Percentiles rank a stretch among this genome's conserved stretches.
phyloP scores from a whole-genome alignment of 164 flowering plant genomes.

The Sextonia rubra region DNA sequence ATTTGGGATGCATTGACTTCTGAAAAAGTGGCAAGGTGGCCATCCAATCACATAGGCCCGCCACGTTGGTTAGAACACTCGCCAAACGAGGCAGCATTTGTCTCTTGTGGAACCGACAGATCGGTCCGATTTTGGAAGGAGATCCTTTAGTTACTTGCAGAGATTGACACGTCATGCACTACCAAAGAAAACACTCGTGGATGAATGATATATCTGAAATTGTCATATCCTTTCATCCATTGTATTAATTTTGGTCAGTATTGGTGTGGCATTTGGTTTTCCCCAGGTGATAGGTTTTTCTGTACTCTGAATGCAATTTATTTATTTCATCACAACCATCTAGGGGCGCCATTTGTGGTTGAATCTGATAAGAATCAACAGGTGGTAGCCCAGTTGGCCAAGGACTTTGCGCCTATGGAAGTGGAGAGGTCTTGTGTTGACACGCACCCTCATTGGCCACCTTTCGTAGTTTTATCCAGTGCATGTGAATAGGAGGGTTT shows the following conservation, averaged over 20 bases:
- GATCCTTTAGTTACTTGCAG: constrained; percentile 17
- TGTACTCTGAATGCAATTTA: not conserved
- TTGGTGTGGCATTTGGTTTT: not conserved
- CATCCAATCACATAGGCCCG: constrained; percentile 70
- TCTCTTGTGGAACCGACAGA: constrained; percentile 74
- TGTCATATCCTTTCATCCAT: not conserved
- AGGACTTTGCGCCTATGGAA: too few relatives aligned
- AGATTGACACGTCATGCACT: not conserved
- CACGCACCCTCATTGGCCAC: too few relatives aligned
- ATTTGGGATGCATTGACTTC: constrained; percentile 80
- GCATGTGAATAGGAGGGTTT: too few relatives aligned
- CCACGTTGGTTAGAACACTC: constrained; percentile 90
- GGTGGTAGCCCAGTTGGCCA: too few relatives aligned
- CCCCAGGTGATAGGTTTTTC: not conserved
- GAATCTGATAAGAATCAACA: too few relatives aligned
- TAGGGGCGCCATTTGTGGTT: too few relatives aligned
- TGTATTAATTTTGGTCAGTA: not conserved
- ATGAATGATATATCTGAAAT: too few relatives aligned
- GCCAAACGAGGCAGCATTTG: constrained; percentile 70
- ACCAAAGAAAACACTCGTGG: too few relatives aligned
- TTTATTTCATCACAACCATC: too few relatives aligned
- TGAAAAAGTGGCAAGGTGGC: constrained; percentile 70
- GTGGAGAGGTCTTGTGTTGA: too few relatives aligned
- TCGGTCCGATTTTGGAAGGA: constrained; percentile 83
- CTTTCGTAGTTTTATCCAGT: too few relatives aligned